phyloP scores from a whole-genome alignment of 257 asterid species.

The Nicotiana benthamiana region DNA sequence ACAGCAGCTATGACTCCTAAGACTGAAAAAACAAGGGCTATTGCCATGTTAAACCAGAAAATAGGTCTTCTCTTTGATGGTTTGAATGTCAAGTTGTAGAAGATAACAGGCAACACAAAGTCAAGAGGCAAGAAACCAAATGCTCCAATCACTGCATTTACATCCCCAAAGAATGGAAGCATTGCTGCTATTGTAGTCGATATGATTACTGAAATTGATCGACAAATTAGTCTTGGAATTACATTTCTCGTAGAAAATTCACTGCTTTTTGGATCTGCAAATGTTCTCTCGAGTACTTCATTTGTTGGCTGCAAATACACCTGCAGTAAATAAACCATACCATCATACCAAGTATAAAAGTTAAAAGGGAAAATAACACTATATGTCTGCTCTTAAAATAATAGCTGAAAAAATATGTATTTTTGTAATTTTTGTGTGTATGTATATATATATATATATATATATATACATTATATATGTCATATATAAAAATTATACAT shows the following conservation, averaged over 20 bases:
- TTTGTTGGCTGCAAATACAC: conserved; percentile 91
- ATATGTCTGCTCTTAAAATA: too few relatives aligned
- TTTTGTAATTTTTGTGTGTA: too few relatives aligned
- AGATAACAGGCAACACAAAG: conserved; percentile 69
- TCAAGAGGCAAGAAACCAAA: conserved; percentile 92
- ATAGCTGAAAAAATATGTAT: too few relatives aligned
- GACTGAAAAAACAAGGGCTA: conserved; percentile 51
- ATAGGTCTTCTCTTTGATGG: conserved; percentile 43
- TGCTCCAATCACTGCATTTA: conserved; percentile 73
- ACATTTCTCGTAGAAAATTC: conserved; percentile 64
- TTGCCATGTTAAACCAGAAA: conserved; percentile 55
- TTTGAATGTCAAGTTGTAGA: conserved; percentile 78
- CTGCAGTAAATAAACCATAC: conserved; percentile 19
- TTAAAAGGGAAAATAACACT: too few relatives aligned
- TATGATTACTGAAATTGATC: conserved; percentile 53
- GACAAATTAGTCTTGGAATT: conserved; percentile 51
- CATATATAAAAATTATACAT: too few relatives aligned
- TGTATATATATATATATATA: too few relatives aligned
- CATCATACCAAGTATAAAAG: too few relatives aligned
- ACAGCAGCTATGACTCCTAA: conserved; percentile 59
- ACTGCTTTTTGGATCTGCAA: conserved; percentile 48
- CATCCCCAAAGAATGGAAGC: conserved; percentile 90
- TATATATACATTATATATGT: too few relatives aligned
- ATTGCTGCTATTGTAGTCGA: conserved; percentile 74
- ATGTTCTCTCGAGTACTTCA: conserved; percentile 61